Evolutionary conservation across 192 early-diverging fungal genomes (phyloP), one percentile per base, ranked within the genome.

Genomic region (Coemansia aciculifera): DNA sequence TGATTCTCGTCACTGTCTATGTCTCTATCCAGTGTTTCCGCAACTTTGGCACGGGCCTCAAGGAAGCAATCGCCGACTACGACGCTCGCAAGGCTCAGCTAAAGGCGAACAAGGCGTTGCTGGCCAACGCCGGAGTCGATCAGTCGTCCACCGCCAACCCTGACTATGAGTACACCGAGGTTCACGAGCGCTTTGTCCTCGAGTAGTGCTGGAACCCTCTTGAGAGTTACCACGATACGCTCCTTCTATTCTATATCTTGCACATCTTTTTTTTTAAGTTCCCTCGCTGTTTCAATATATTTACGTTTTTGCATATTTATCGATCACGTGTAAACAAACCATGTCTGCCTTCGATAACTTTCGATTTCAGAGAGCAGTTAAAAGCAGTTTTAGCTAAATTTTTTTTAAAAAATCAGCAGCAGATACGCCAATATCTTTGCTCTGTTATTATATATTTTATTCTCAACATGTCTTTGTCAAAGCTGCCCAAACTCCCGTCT

Each of bases 1-100:
- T 85, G 6, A 69, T 83, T 24, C 48, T 85, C 11, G 60, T 85
- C 69, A 83, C 84, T n/a, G 70, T 80, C 43, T 83, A 72, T n/a
- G 77, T 73, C 17, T 79, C 79, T 1, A 49, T 79, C 9, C 77
- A 60, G 60, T 85, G 84, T 68, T 85, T 80, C 70, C 80, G 77
- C 52, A 80, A 83, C 74, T 83, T 85, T 73, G 80, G 78, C 21
- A 79, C 74, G 13, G 84, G 84, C 0, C 75, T 85, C 29, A 76
- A 80, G 54, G 80, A 83, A 23, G 84, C 81, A 1, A 85, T 82
- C 29, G 75, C 73, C 13, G 74, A 81, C 51, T 85, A 85, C 49
- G 75, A 85, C 43, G 61, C 71, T 9, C 69, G 78, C 66, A 85
- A 85, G 68, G 93, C 96, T 21, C 89, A 62, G 77, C 84, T 89